These are phyloP conservation scores for Porodaedalea pini DNA, from an alignment of 1,284 basidiomycete genomes.

Conservation along the genomic window DNA sequence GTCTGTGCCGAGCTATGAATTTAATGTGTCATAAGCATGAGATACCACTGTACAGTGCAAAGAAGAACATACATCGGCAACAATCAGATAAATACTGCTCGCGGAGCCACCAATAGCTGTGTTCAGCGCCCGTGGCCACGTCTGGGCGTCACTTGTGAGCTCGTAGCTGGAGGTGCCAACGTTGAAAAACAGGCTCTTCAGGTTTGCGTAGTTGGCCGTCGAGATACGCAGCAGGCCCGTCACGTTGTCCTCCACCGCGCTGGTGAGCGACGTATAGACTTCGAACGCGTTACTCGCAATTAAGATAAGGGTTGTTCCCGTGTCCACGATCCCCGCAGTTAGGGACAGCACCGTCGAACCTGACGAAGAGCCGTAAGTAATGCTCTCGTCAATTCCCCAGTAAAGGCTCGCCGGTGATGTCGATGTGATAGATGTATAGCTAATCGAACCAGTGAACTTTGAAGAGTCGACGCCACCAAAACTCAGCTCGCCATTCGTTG, in stretches of 20 bases:
- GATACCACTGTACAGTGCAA: conserved; percentile 25
- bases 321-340: conserved; percentile 26
- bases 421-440: conserved; percentile 13
- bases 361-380: conserved; percentile 27
- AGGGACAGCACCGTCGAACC: conserved; percentile 17
- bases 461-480: conserved; percentile 20
- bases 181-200: conserved; percentile 22
- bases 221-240: conserved; percentile 22
- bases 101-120: conserved; percentile 18
- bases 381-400: conserved; percentile 35
- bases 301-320: conserved; percentile 22
- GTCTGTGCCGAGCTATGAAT: conserved; percentile 26
- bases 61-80: conserved; percentile 22
- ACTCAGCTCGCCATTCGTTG: conserved; percentile 18
- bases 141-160: conserved; percentile 21
- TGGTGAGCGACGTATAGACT: conserved; percentile 16
- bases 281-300: conserved; percentile 21
- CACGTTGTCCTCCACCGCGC: conserved; percentile 16
- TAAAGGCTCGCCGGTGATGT: conserved; percentile 29
- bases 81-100: conserved; percentile 41
- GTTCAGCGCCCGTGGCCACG: conserved; percentile 21
- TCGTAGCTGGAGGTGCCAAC: conserved; percentile 19
- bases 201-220: conserved; percentile 6
- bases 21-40: background rate
- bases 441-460: conserved; percentile 16